Base-by-base conservation (phyloP, 2,329 filamentous ascomycete species). In the Ceratocystis eucalypticola region DNA sequence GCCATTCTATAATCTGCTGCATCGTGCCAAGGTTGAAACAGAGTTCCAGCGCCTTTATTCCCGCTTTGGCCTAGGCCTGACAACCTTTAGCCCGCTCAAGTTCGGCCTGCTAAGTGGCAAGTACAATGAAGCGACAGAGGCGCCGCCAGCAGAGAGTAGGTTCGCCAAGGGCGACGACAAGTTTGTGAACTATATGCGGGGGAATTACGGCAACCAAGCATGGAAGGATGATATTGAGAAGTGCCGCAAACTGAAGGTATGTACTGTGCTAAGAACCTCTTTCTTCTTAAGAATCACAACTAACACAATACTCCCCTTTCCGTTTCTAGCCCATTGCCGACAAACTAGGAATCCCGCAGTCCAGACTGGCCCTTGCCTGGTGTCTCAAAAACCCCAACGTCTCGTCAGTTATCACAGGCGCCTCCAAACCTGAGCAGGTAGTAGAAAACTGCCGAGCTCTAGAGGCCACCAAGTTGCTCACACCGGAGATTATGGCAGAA, bases 1-100 rank as follows among this genome's bases (percentile, higher is more conserved):
- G 75, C 85, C 86, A 0, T 78, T 82, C 69, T 88, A 88, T 76
- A 88, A 87, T 75, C 79, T 88, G 70, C 76, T 88, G 1, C 75
- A 75, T 30, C 80, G 86, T 37, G 77, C 83, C 69, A 82, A 82
- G 71, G 85, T 88, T 17, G 86, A 88, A 73, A 78, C 78, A 65
- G 83, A 88, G 70, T 88, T 81, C 74, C 78, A 80, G 68, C 81
- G 82, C 41, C 75, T 88, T 20, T 88, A 86, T 73, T 75, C 80
- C 59, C 78, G 83, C 57, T 77, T 79, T 66, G 83, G 84, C 0
- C 75, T 84, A 0, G 85, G 85, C 1, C 74, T 87, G 61, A 88
- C 86, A 1, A 81, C 80, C 45, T 88, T 81, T 73, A 81, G 78
- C n/a, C 84, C 85, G 1, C 76, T 88, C 69, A 76, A 76, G 69